Conservation (phyloP, 1,284 basidiomycete species). For the Puccinia sorghi region DNA sequence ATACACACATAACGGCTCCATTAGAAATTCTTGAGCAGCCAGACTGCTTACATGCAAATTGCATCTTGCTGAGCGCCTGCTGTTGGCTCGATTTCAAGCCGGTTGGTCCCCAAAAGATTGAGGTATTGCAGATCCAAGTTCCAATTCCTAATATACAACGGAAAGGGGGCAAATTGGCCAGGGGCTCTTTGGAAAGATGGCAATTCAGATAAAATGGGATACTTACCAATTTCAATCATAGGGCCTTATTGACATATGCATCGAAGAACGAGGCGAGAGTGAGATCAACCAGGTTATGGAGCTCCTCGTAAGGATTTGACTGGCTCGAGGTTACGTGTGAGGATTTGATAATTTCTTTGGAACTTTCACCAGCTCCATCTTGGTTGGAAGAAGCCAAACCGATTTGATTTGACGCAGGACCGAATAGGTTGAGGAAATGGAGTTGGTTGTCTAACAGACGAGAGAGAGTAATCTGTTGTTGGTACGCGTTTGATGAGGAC, state of each 20-base stretch:
- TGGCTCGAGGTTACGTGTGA: constrained; percentile 58
- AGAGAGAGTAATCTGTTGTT: constrained; percentile 74
- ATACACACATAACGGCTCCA: constrained; percentile 83
- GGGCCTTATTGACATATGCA: constrained; percentile 84
- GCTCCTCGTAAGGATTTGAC: constrained; percentile 80
- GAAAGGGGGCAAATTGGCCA: neutral
- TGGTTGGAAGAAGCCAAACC: constrained; percentile 24
- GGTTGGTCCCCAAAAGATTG: constrained; percentile 82
- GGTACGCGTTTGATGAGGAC: constrained; percentile 91
- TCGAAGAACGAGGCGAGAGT: constrained; percentile 99
- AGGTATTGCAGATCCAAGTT: constrained; percentile 89
- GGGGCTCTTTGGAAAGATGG: neutral
- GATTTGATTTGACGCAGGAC: constrained; percentile 68
- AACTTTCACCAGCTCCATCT: constrained; percentile 46
- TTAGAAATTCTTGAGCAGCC: constrained; percentile 66
- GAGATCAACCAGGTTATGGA: constrained; percentile 93
- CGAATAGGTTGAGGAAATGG: constrained; percentile 88
- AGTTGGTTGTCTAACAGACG: constrained; percentile 80
- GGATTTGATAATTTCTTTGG: constrained; percentile 51
- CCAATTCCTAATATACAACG: constrained; percentile 74
- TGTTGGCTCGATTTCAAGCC: constrained; percentile 77
- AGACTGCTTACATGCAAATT: constrained; percentile 59
- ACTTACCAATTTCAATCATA: constrained; percentile 99
- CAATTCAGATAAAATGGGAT: constrained; percentile 5
- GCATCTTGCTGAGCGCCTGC: constrained; percentile 60